Base-by-base conservation (phyloP, 2,329 filamentous ascomycete species). In the Diaporthe ampelina region DNA sequence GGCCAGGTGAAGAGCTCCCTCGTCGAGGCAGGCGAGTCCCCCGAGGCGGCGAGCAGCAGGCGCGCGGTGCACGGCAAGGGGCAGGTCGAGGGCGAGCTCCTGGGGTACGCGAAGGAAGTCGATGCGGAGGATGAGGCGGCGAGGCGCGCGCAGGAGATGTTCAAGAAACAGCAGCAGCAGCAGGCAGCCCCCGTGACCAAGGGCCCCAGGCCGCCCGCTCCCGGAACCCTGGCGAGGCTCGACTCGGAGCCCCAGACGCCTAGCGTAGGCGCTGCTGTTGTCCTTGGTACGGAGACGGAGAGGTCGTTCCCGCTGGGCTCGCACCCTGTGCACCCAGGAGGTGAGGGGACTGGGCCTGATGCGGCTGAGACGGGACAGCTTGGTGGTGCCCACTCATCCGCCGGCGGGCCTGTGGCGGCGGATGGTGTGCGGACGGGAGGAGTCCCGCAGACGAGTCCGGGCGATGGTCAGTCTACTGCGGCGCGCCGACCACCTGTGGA, bases 11-110 rank as follows among this genome's bases (percentile, higher is more conserved):
- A 89, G 82, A 85, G 90, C 78, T 91, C 89, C 4, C 88, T 91
- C 63, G 80, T 83, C 48, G 86, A 88, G 79, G 88, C 93, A 21
- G 89, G 90, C 70, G 82, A 88, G 79, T 86, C 86, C 73, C 92
- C 94, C 11, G 94, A 97, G 83, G 94, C 94, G 43, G 90, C 93
- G 45, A 88, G 89, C 69, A 92, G 91, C 82, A 85, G 90, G 2
- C 87, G 88, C 72, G 93, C 92, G n/a, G 93, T 97, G 15, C 85
- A 89, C 75, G 93, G 95, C 79, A 96, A 96, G 89, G 90, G 90
- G 81, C 88, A 86, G 15, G 87, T 95, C 5, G 94, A 97, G 85
- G 82, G 89, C 32, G 93, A 97, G 84, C 86, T 97, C 15, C 86
- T 95, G 57, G 87, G 90, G 76, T 89, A 93, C 82, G 87, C 83